Base-by-base conservation (phyloP, 2,329 filamentous ascomycete genomes). In the Ophiostoma novo-ulmi region DNA sequence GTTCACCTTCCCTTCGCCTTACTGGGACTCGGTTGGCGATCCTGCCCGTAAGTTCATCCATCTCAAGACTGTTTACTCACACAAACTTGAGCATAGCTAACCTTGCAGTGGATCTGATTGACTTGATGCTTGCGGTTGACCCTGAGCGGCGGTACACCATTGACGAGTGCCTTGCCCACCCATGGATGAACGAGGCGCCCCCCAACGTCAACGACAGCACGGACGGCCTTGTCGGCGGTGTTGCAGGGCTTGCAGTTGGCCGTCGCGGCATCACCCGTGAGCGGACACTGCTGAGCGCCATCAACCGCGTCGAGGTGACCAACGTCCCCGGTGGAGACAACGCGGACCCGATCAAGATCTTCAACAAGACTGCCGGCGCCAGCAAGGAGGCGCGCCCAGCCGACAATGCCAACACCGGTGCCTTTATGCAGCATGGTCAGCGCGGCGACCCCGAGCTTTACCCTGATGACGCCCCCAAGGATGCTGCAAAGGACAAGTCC, bases 1-100 rank as follows among this genome's bases (percentile, higher is more conserved):
- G 26, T 99, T 97, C 77, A 92, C 97, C 79, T 99, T 97, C 77
- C 94, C 95, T 0, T 96, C 93, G 1, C 95, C 95, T 0, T 98
- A 98, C 80, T 99, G 93, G 93, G 93, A 97, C 79, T 87, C 88
- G 2, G 89, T 97, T 39, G 90, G 91, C 76, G 94, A 98, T 74
- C 87, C 91, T 70, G 95, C 94, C 8, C 84, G 85, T 87, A 80
- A 81, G 85, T 80, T 31, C 41, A 13, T 39, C 1, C 3, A 20
- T 11, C 11, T 6, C 2, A n/a, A 14, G 11, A 67, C 70, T 66
- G 17, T 31, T 22, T 36, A 6, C 73, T 73, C 13, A n/a, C 14
- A 13, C 14, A 48, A 20, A 31, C 31, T 31, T 4, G 44, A 17
- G 10, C 8, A 58, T 55, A 26, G 10, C 71, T 73, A 73, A 75